Evolutionary conservation across 2,329 filamentous ascomycete genomes (phyloP), one percentile per base, ranked within the genome.

Genomic region (Cladobotryum mycophilum): DNA sequence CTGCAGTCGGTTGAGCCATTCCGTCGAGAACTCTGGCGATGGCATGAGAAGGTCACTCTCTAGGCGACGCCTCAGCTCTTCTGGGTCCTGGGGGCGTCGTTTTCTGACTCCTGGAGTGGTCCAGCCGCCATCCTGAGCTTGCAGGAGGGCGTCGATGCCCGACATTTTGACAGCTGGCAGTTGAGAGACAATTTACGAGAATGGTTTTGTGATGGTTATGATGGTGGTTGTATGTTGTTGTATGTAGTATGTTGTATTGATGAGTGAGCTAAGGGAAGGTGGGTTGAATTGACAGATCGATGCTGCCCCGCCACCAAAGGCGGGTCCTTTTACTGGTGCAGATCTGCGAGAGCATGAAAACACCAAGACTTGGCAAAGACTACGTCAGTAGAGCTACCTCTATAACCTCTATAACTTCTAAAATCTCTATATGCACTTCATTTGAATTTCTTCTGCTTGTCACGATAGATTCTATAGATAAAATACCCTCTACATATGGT

Each of bases 1-100:
- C 70, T 99, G 93, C 41, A 97, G 71, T 49, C 81, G 80, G 67
- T 96, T 90, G 53, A 99, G 79, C 90, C 93, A 97, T 62, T 86
- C 84, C 4, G 81, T 74, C 34, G 85, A 89, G 71, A 99, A 96
- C 2, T 80, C 79, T 5, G 83, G 78, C 2, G 89, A 88, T 1
- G 93, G 92, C 2, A 81, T 82, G 22, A 99, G 74, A 61, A 92
- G 93, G 43, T 87, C 83, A 49, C 78, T 64, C 69, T 95, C 89
- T 5, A 97, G 78, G 54, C 83, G 77, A 42, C 73, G 72, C 68
- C 88, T 88, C 53, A 92, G 72, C 33, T 78, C 76, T n/a, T 82
- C 74, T 37, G 77, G 75, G 68, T 78, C 75, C 67, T 76, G 64
- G 15, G 49, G 38, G 12, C 42, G 45, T 4, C 56, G 57, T 9